Base-by-base conservation (phyloP, 345 rosid species). In the Sisymbrium irio region DNA sequence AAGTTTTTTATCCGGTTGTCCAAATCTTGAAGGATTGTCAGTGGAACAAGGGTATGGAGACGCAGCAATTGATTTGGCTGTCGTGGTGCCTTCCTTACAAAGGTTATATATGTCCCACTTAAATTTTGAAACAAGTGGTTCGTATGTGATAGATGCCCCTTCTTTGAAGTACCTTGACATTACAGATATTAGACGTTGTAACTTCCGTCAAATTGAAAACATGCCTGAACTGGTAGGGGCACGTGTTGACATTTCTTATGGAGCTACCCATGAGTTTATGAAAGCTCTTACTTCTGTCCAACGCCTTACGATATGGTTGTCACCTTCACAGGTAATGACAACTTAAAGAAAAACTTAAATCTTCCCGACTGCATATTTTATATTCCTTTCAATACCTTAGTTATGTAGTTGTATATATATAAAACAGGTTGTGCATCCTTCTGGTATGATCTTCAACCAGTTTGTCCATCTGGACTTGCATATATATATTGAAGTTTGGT, bases 381-480 rank as follows among this genome's bases (percentile, higher is more conserved):
- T n/a, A n/a, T n/a, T 30, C 5, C 25, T 22, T 22, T 22, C 25
- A 22, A 22, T 22, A 30, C 6, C 0, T 3, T 30, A 30, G 1
- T 30, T 30, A 30, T 5, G 6, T 30, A 30, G 33, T 4, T 35
- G 17, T 53, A 1, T 3, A 10, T 36, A 13, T 10, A 22, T 22
- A 22, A 22, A 33, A 8, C 67, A 70, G 66, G 37, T 20, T 58
- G 12, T 5, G 25, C 20, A 1, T 45, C 39, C 66, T 20, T 18
- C 25, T 46, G 47, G 47, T 47, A 35, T 70, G 18, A 36, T 35
- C 15, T 70, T 70, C 58, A 45, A 22, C 10, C 58, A 46, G 47
- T 67, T 70, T 59, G 67, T 70, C 59, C 18, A 33, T 46, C 74
- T 70, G 12, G 44, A 35, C 4, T 14, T 70, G 49, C 6, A 4